phyloP scores from a whole-genome alignment of 306 rosid species.

The Parietaria judaica region DNA sequence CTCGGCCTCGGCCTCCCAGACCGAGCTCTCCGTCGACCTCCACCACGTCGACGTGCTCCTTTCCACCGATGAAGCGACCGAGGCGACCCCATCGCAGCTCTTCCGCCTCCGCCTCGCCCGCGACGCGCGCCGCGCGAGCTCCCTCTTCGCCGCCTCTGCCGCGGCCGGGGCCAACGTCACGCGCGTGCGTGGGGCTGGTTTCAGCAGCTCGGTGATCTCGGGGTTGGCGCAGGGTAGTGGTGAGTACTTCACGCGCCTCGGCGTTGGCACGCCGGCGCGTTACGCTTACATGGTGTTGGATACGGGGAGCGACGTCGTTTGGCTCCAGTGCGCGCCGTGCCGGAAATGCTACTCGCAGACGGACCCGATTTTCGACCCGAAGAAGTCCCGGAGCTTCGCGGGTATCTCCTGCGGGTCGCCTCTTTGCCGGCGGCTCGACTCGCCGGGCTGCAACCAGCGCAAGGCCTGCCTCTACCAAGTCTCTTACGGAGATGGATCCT shows the following conservation, averaged over 20 bases:
- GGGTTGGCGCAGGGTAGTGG: constrained; percentile 88
- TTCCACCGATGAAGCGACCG: constrained; percentile 14
- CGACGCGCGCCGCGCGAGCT: constrained; percentile 47
- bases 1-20: not conserved
- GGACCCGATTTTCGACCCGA: constrained; percentile 74
- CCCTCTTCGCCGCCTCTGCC: constrained; percentile 19
- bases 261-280: constrained; percentile 73
- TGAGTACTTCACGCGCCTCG: constrained; percentile 92
- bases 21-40: constrained; percentile 19
- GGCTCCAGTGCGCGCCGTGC: constrained; percentile 92
- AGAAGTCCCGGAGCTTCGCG: constrained; percentile 43
- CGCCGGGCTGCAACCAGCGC: constrained; percentile 45
- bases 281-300: constrained; percentile 79
- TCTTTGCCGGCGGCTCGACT: constrained; percentile 52
- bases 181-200: constrained; percentile 10
- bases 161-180: constrained; percentile 15
- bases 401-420: constrained; percentile 62
- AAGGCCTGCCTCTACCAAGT: constrained; percentile 68
- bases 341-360: constrained; percentile 64
- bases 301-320: constrained; percentile 86
- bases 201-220: constrained; percentile 76
- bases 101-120: constrained; percentile 59
- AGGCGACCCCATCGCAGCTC: constrained; percentile 54
- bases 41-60: constrained; percentile 69
- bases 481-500: constrained; percentile 87